Percentiles rank a stretch among this genome's conserved stretches.
Evolutionary conservation across 2,329 filamentous ascomycete species (phyloP).

Genomic region (Talaromyces pinophilus): DNA sequence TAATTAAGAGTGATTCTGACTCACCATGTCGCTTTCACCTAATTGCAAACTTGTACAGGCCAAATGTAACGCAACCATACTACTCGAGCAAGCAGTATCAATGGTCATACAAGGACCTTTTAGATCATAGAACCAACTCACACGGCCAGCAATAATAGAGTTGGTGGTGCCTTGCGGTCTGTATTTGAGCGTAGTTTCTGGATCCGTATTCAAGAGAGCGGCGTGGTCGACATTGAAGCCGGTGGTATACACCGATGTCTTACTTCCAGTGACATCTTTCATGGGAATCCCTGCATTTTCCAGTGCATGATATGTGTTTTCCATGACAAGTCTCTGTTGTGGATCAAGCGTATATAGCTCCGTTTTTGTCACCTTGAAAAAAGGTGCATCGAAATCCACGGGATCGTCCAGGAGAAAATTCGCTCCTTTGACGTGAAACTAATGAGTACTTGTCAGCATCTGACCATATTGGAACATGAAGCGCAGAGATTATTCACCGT

Average conservation of each 20-base stretch:
- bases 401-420: slow-evolving; percentile 29
- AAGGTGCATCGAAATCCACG: slow-evolving; percentile 34
- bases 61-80: slow-evolving; percentile 23
- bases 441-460: background rate
- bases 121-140: slow-evolving; percentile 25
- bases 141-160: slow-evolving; percentile 37
- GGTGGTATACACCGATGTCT: slow-evolving; percentile 39
- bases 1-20: background rate
- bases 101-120: slow-evolving; percentile 24
- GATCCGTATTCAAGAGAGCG: slow-evolving; percentile 22
- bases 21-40: slow-evolving; percentile 22
- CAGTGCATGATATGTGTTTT: slow-evolving; percentile 23
- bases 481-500: slow-evolving; percentile 26
- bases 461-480: background rate
- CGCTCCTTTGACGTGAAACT: slow-evolving; percentile 27
- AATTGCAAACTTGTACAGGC: slow-evolving; percentile 19
- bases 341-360: slow-evolving; percentile 22
- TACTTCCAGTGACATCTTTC: slow-evolving; percentile 32
- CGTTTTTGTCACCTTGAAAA: slow-evolving; percentile 26
- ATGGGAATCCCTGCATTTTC: slow-evolving; percentile 34
- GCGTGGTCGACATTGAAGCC: slow-evolving; percentile 36
- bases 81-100: slow-evolving; percentile 28
- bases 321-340: slow-evolving; percentile 35
- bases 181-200: slow-evolving; percentile 25
- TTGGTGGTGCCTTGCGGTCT: slow-evolving; percentile 30